These are phyloP conservation scores for Caulochytrium protostelioides DNA, from an alignment of 371 early-diverging fungal species.

Conservation along the genomic window DNA sequence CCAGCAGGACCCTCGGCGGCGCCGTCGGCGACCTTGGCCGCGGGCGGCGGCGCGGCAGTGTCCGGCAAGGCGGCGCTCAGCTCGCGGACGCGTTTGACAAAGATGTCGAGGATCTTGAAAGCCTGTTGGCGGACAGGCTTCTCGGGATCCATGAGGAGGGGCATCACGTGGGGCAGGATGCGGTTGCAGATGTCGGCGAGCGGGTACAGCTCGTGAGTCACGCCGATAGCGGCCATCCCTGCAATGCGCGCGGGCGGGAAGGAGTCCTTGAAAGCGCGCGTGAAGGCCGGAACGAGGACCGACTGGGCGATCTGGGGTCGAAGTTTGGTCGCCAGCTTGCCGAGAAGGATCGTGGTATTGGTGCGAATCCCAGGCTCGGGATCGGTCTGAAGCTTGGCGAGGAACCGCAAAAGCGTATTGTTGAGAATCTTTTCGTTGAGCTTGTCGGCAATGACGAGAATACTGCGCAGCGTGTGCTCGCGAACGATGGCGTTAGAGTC, in stretches of 20 bases:
- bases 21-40: not conserved
- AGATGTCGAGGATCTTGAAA: constrained; percentile 40
- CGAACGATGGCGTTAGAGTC: constrained; percentile 47
- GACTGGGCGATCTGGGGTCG: constrained; percentile 37
- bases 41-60: not conserved
- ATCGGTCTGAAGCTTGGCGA: constrained; percentile 72
- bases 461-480: constrained; percentile 71
- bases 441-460: constrained; percentile 38
- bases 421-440: constrained; percentile 54
- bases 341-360: constrained; percentile 78
- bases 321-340: constrained; percentile 31
- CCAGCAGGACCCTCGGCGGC: constrained; percentile 2
- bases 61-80: too few species aligned
- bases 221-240: constrained; percentile 15
- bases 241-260: constrained; percentile 71
- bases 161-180: constrained; percentile 53
- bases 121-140: constrained; percentile 44
- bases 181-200: constrained; percentile 44
- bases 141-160: constrained; percentile 61
- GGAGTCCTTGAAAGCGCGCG: constrained; percentile 62
- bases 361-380: constrained; percentile 86
- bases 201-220: constrained; percentile 42
- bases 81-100: too few species aligned
- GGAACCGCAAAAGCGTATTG: constrained; percentile 54
- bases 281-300: constrained; percentile 56